Percentiles rank a stretch among this genome's conserved stretches.
Conservation (phyloP, 805 yeast genomes). For the Ogataea polymorpha region DNA sequence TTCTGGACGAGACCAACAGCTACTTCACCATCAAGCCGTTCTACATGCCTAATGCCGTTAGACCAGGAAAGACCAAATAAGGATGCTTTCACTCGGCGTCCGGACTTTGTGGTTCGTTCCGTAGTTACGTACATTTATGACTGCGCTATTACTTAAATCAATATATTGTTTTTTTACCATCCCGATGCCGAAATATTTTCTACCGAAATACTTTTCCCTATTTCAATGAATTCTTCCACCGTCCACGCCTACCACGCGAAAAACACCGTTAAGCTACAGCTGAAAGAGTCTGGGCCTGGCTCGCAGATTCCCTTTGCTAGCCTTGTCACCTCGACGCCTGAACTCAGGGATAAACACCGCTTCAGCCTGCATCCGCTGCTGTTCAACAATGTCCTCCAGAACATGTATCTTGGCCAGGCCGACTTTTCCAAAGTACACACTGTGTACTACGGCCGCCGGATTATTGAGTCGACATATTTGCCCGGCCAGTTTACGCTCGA, state of each 20-base stretch:
- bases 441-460: conserved; percentile 44
- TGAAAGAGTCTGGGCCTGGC: neutral
- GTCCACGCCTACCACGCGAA: neutral
- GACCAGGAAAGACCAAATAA: conserved; percentile 12
- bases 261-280: neutral
- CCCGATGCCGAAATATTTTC: neutral
- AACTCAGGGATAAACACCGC: conserved; percentile 36
- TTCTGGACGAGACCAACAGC: conserved; percentile 51
- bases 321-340: conserved; percentile 41
- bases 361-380: conserved; percentile 45
- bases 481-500: conserved; percentile 48
- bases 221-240: neutral
- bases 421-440: conserved; percentile 40
- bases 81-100: neutral
- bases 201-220: too few relatives aligned
- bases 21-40: conserved; percentile 51
- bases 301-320: conserved; percentile 28
- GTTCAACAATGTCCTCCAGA: conserved; percentile 48
- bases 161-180: neutral
- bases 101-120: neutral
- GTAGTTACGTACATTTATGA: conserved; percentile 1
- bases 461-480: conserved; percentile 34
- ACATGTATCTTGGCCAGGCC: conserved; percentile 44
- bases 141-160: conserved; percentile 6
- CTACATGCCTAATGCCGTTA: conserved; percentile 43